Evolutionary conservation across 2,329 filamentous ascomycete species (phyloP).

Genomic region (Magnaporthiopsis poae): DNA sequence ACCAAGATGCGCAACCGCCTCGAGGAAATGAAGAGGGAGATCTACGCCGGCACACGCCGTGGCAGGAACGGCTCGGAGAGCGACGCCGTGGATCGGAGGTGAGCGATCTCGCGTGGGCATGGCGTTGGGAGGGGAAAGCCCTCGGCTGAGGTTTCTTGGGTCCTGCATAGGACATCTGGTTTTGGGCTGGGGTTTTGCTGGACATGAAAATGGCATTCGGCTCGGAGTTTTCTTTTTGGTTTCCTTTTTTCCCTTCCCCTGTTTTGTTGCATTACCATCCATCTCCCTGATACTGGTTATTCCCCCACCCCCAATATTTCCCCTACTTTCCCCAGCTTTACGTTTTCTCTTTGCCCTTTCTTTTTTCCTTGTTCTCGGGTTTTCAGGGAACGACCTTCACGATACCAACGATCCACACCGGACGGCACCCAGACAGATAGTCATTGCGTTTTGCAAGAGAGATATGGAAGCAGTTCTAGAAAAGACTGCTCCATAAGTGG

Average conservation of each 20-base stretch:
- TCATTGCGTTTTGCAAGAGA: not conserved
- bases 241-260: too few relatives aligned
- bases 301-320: not conserved
- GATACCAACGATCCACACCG: not conserved
- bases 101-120: not conserved
- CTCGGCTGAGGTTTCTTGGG: too few relatives aligned
- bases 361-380: constrained; percentile 7
- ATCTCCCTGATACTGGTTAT: not conserved
- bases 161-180: too few relatives aligned
- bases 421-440: not conserved
- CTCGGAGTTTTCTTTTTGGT: not conserved
- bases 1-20: constrained; percentile 45
- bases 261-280: not conserved
- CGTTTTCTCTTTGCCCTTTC: constrained; percentile 7
- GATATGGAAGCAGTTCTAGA: not conserved
- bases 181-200: constrained; percentile 6
- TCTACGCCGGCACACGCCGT: constrained; percentile 32
- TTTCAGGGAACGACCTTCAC: constrained; percentile 1
- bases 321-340: not conserved
- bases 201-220: constrained; percentile 4
- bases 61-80: constrained; percentile 1
- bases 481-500: not conserved
- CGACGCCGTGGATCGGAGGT: constrained; percentile 1
- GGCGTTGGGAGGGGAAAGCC: too few relatives aligned
- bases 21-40: constrained; percentile 48